Evolutionary conservation across 2,329 filamentous ascomycete species (phyloP).

Genomic region (Phaeomoniella chlamydospora): DNA sequence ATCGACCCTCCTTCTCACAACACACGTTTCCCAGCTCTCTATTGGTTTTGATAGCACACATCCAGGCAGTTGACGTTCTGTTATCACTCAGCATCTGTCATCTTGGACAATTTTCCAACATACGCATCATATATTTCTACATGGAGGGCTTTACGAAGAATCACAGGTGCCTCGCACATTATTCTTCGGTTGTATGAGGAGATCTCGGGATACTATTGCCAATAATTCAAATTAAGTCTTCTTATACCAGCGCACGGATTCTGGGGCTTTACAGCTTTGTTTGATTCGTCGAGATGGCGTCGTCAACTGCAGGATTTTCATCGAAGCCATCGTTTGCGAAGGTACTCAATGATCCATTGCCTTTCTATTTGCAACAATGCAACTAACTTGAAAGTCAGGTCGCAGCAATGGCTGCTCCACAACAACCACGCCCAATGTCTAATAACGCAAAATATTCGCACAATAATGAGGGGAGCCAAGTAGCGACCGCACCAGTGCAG

Average conservation of each 20-base stretch:
- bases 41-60: too few species aligned
- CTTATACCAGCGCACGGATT: not conserved
- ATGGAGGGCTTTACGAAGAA: not conserved
- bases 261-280: constrained; percentile 6
- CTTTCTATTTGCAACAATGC: constrained; percentile 3
- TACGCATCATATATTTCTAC: not conserved
- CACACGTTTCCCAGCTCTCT: too few species aligned
- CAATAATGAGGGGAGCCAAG: too few species aligned
- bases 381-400: constrained; percentile 19
- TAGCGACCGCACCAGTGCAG: too few species aligned
- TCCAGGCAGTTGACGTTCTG: too few species aligned
- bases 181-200: not conserved
- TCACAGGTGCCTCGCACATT: not conserved
- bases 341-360: constrained; percentile 29
- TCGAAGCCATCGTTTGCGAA: constrained; percentile 62
- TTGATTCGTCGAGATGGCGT: constrained; percentile 11
- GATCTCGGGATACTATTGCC: not conserved
- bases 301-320: constrained; percentile 14
- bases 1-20: too few species aligned
- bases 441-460: constrained; percentile 5
- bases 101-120: too few species aligned
- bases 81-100: too few species aligned
- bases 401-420: constrained; percentile 24
- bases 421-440: constrained; percentile 3
- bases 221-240: not conserved